Conservation (phyloP, 257 asterid species). For the Jasminum sambac region DNA sequence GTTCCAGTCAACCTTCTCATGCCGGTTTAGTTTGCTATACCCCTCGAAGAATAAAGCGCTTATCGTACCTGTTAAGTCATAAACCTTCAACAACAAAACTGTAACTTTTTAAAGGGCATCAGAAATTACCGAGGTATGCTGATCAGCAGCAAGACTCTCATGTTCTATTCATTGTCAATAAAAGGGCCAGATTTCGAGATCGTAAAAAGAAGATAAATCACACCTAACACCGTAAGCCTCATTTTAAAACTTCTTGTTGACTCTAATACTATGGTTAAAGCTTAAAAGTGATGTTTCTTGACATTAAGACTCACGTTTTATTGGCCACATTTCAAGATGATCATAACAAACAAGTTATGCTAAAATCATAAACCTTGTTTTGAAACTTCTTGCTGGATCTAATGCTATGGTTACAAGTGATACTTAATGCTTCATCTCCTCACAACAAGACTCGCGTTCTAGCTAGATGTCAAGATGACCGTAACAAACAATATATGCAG, state of each 20-base stretch:
- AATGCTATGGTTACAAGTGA: neutral
- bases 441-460: no score
- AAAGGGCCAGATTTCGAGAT: constrained; percentile 17
- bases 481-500: no score
- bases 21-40: constrained; percentile 64
- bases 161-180: constrained; percentile 6
- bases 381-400: neutral
- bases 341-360: no score
- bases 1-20: constrained; percentile 82
- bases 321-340: no score
- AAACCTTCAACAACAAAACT: constrained; percentile 66
- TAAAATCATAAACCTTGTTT: neutral
- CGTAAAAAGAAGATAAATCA: no score
- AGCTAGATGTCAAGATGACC: no score
- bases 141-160: neutral
- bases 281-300: no score
- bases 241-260: neutral
- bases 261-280: no score
- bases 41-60: constrained; percentile 60
- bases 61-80: constrained; percentile 70
- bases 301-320: no score
- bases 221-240: neutral
- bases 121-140: constrained; percentile 24
- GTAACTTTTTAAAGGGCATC: constrained; percentile 27
- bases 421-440: no score